Base-by-base conservation (phyloP, 257 asterid species). In the Lithospermum erythrorhizon region DNA sequence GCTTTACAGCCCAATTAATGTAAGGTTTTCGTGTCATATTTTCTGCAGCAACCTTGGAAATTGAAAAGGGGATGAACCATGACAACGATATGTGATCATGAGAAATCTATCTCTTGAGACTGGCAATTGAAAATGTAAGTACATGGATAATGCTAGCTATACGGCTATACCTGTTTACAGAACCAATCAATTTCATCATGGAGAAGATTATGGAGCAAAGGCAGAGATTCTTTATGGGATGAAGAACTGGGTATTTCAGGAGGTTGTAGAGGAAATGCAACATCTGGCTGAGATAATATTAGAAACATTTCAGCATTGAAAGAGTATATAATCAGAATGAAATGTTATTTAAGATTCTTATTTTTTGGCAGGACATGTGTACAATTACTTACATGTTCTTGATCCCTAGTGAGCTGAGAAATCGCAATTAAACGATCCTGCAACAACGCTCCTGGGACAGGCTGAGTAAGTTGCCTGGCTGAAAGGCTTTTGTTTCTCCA, bases 1-100 rank as follows among this genome's bases (percentile, higher is more conserved):
- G 95, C 81, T 93, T 93, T 65, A 93, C 96, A 74, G 98, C 96
- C 98, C 98, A 93, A 67, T 78, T 93, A 73, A 93, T 83, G 74
- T 82, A 86, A 70, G 96, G 97, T 75, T 93, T 93, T 79, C 94
- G 74, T 53, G 72, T 66, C 72, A 86, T 66, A 74, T 93, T 93
- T 87, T 89, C 97, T 48, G 94, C 76, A 71, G 95, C 83, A 80
- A 93, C 98, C 98, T 91, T 73, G 54, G 23, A 53, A 13, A 66
- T 63, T 20, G 64, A 19, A 49, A 70, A 48, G 71, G 58, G 27
- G 7, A 65, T 47, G 66, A 57, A 54, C 67, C 61, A 67, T 74
- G 59, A 70, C 62, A 30, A 56, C 53, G 59, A 57, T 57, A 53
- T 30, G 61, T 21, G 49, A 54, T 68, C 62, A 70, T 55, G 57